Conservation (phyloP, 768 basidiomycete species). For the Boletus insuetus region DNA sequence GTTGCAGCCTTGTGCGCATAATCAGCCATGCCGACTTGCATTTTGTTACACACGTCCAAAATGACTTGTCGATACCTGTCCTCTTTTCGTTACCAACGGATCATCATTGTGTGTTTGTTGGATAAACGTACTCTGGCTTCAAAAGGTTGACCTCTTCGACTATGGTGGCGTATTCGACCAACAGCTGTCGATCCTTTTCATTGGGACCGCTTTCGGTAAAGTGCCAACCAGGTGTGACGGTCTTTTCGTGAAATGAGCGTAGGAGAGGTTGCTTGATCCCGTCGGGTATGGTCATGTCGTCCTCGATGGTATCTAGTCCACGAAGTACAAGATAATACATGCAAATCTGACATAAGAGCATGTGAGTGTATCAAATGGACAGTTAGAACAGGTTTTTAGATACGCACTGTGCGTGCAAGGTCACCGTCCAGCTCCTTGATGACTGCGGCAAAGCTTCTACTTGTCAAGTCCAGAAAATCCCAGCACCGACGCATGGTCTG, state of each 20-base stretch:
- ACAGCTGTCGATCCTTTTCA: constrained; percentile 84
- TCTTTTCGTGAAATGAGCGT: constrained; percentile 76
- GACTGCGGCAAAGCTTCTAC: constrained; percentile 87
- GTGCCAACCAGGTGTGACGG: constrained; percentile 81
- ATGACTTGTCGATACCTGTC: constrained; percentile 75
- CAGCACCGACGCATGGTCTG: constrained; percentile 86
- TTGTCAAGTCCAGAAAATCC: constrained; percentile 85
- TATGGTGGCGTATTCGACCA: constrained; percentile 79
- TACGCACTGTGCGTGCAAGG: constrained; percentile 82
- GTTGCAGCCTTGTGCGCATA: constrained; percentile 82
- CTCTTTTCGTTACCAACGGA: background rate
- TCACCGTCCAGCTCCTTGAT: constrained; percentile 97
- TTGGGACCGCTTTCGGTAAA: constrained; percentile 78
- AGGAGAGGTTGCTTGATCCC: constrained; percentile 82
- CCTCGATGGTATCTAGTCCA: constrained; percentile 95
- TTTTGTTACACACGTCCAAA: constrained; percentile 77
- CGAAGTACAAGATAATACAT: constrained; percentile 94
- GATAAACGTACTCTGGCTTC: constrained; percentile 47
- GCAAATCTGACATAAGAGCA: constrained; percentile 61
- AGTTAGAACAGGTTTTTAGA: background rate
- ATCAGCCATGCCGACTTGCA: constrained; percentile 95
- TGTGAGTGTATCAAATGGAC: background rate
- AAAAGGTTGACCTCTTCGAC: constrained; percentile 78
- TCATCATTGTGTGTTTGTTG: background rate
- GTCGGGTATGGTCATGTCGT: constrained; percentile 95